Base-by-base conservation (phyloP, 768 basidiomycete species). In the Amyloporia xantha region DNA sequence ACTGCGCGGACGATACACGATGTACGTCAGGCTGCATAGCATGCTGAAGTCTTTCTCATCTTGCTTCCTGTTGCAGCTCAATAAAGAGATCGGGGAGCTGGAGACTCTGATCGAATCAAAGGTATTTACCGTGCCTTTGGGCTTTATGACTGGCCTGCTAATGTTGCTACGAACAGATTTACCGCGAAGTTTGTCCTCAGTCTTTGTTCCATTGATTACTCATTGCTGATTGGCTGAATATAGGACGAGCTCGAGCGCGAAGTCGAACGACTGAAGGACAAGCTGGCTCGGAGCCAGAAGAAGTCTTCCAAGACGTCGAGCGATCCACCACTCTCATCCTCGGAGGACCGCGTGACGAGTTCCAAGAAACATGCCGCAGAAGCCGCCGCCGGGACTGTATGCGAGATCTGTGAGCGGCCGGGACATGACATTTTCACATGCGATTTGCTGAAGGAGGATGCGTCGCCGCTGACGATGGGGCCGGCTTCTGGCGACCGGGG, bases 41-140 rank as follows among this genome's bases (percentile, higher is more conserved):
- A 19, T 21, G 26, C 24, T 21, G 2, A 25, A 10, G 39, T 21
- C 38, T 26, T 54, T 39, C 47, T 55, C 41, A 50, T 44, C n/a
- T n/a, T n/a, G 37, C 38, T 53, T 15, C 28, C 44, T 40, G 26
- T n/a, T 36, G 15, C 55, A 94, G 90, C 76, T 93, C 51, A 86
- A 90, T 67, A 88, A 91, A 59, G 92, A 97, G 69, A 86, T 98
- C 44, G 81, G 84, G 47, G 93, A 97, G 62, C 75, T 97, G 17
- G 95, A 98, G 66, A 77, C 84, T 33, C 73, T 99, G 36, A 83
- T 97, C n/a, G 95, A 99, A 63, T 78, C 89, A 47, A 97, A 96
- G 80, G 91, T 90, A 52, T 61, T 48, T 66, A 17, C 19, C 13
- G 1, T 40, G 12, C 15, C 38, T 36, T 15, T 20, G 20, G 12